These are phyloP conservation scores for Melaleuca quinquenervia DNA, from an alignment of 345 rosid genomes.

Conservation along the genomic window DNA sequence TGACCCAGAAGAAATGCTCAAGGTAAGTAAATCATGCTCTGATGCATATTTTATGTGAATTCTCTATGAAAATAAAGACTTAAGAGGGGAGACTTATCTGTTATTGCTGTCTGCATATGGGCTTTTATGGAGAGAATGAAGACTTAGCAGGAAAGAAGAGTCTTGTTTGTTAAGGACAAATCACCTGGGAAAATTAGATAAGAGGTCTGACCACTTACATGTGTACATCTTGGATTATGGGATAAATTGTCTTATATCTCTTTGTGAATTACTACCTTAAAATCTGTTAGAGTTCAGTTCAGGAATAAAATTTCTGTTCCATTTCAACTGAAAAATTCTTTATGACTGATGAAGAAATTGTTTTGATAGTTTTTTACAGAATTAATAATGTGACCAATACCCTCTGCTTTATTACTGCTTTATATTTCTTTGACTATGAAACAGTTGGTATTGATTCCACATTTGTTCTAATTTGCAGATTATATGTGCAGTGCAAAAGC, in stretches of 20 bases:
- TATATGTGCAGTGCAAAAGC: conserved; percentile 57
- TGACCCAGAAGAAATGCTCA: conserved; percentile 79
- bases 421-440: background rate
- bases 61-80: background rate
- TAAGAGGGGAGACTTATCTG: background rate
- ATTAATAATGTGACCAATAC: background rate
- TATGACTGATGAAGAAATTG: background rate
- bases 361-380: background rate
- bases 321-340: background rate
- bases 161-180: background rate
- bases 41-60: background rate
- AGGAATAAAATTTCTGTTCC: background rate
- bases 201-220: background rate
- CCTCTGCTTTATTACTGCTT: background rate
- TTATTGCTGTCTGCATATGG: background rate
- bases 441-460: background rate
- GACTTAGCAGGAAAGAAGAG: background rate
- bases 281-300: background rate
- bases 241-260: background rate
- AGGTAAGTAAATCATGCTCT: conserved; percentile 26
- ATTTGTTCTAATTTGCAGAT: conserved; percentile 33
- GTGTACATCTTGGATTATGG: background rate
- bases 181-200: background rate
- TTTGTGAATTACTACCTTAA: background rate
- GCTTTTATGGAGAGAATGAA: background rate